Evolutionary conservation across 78 protist species (phyloP).

Genomic region (Tieghemostelium lacteum): DNA sequence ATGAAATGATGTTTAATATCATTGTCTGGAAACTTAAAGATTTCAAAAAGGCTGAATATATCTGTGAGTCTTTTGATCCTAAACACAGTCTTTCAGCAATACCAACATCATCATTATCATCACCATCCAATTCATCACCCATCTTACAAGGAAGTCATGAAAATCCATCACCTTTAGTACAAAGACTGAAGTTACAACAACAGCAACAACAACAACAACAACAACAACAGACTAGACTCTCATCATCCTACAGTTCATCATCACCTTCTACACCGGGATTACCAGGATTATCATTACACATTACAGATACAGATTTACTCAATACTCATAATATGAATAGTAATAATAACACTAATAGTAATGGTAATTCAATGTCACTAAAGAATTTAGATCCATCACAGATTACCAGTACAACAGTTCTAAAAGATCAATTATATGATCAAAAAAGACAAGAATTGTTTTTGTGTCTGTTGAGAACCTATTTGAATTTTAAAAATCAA

Average conservation of each 20-base stretch:
- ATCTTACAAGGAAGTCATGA: neutral
- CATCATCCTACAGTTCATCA: neutral
- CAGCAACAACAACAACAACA: neutral
- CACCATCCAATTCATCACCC: neutral
- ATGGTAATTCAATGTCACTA: too few relatives aligned
- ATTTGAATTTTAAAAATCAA: constrained; percentile 18
- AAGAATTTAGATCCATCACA: too few relatives aligned
- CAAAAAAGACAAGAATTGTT: constrained; percentile 64
- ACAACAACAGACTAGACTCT: neutral
- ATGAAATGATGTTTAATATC: constrained; percentile 73
- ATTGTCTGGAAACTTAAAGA: constrained; percentile 69
- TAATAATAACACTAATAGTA: too few relatives aligned
- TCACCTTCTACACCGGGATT: neutral
- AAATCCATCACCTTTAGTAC: neutral
- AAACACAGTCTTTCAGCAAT: constrained; percentile 14
- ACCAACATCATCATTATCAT: neutral
- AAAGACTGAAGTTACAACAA: neutral
- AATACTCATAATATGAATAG: neutral
- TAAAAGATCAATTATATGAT: constrained; percentile 38
- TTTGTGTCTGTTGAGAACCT: constrained; percentile 56
- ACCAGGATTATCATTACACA: neutral
- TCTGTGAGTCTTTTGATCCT: constrained; percentile 56
- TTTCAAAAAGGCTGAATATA: constrained; percentile 46
- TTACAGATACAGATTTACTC: neutral
- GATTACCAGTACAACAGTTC: neutral